Conservation (phyloP, 441 rosid genomes). For the Aleurites moluccanus region DNA sequence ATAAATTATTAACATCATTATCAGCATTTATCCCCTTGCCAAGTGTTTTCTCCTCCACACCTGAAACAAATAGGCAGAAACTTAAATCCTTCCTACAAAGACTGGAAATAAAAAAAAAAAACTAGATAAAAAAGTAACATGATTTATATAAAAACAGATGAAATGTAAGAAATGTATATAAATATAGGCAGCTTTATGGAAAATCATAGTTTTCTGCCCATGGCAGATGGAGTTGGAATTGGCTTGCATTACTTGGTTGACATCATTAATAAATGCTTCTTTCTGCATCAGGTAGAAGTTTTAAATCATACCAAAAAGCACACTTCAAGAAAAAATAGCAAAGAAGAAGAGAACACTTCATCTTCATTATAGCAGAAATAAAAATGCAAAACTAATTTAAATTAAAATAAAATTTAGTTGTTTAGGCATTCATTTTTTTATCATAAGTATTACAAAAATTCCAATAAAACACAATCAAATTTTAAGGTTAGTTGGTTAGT, state of each 20-base stretch:
- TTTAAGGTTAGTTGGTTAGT: background rate
- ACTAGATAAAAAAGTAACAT: too few species aligned
- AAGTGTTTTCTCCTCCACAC: slow-evolving; percentile 65
- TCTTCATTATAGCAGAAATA: background rate
- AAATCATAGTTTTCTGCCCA: background rate
- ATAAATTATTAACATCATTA: slow-evolving; percentile 55
- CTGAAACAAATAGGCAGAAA: slow-evolving; percentile 40
- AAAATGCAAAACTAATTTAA: background rate
- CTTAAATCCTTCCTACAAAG: background rate
- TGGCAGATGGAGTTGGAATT: background rate
- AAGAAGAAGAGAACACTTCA: background rate
- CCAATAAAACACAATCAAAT: background rate
- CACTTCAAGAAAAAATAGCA: background rate
- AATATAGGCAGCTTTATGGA: background rate
- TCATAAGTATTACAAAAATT: too few species aligned
- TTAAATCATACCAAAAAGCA: too few species aligned
- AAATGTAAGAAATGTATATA: too few species aligned
- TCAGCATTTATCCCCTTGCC: slow-evolving; percentile 49
- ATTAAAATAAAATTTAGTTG: background rate
- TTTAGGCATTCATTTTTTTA: background rate
- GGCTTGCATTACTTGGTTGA: background rate
- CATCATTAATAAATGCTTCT: background rate
- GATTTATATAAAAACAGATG: too few species aligned
- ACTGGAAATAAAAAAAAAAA: too few species aligned
- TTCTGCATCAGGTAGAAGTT: too few species aligned